phyloP scores from a whole-genome alignment of 2,329 filamentous ascomycete genomes.

The Colletotrichum eremochloae region DNA sequence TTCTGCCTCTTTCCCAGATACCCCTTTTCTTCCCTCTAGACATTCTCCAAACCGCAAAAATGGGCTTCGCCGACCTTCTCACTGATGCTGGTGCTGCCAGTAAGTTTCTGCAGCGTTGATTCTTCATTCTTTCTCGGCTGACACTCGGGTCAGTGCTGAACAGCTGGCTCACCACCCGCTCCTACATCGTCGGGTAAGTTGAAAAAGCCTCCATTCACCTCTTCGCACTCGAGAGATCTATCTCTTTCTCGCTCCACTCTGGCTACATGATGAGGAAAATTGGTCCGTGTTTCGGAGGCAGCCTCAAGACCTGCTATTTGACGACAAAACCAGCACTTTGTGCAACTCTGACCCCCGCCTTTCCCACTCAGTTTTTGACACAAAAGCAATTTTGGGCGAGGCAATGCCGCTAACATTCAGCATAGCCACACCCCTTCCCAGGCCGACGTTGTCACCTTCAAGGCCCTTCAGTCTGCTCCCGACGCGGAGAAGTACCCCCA shows the following conservation, averaged over 20 bases:
- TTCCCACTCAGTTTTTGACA: constrained; percentile 13
- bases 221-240: background rate
- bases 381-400: constrained; percentile 8
- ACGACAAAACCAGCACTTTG: constrained; percentile 78
- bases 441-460: constrained; percentile 96
- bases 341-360: constrained; percentile 77
- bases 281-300: constrained; percentile 96
- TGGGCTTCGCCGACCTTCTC: constrained; percentile 79
- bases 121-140: constrained; percentile 45
- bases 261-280: constrained; percentile 82
- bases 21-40: constrained; percentile 46
- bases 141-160: constrained; percentile 71
- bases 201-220: background rate
- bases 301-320: constrained; percentile 91
- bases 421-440: constrained; percentile 79
- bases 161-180: constrained; percentile 80
- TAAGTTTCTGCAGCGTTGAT: constrained; percentile 51
- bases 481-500: constrained; percentile 90
- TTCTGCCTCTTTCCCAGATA: constrained; percentile 46
- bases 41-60: constrained; percentile 56
- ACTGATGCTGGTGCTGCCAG: constrained; percentile 71
- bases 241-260: constrained; percentile 9
- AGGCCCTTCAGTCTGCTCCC: constrained; percentile 83
- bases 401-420: constrained; percentile 29
- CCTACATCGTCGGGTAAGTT: constrained; percentile 87